Evolutionary conservation across 208 protist genomes (phyloP).

Genomic region (Leishmania lainsoni): DNA sequence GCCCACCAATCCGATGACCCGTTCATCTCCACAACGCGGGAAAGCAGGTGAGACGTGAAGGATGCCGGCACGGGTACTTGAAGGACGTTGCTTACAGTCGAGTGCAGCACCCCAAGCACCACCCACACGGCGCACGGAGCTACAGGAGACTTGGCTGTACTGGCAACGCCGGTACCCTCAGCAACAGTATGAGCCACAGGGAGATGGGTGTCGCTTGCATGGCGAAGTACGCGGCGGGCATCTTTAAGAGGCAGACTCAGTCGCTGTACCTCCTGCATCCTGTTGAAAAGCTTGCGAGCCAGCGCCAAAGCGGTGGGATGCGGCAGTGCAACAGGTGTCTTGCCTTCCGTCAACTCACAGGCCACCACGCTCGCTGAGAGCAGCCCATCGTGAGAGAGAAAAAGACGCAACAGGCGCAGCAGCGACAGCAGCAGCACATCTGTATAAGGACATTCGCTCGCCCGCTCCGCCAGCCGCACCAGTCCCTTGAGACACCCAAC

Average conservation of each 20-base stretch:
- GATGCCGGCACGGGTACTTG: conserved; percentile 57
- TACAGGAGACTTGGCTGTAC: not conserved
- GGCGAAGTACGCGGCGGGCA: conserved; percentile 13
- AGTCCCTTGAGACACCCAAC: conserved; percentile 18
- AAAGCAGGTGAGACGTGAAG: conserved; percentile 46
- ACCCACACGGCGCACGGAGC: conserved; percentile 16
- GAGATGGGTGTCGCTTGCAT: not conserved
- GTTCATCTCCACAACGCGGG: conserved; percentile 19
- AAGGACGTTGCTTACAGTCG: conserved; percentile 28
- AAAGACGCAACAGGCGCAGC: conserved; percentile 16
- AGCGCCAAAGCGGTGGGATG: conserved; percentile 7
- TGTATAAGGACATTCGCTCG: conserved; percentile 13
- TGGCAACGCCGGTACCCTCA: not conserved
- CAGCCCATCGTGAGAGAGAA: conserved; percentile 17
- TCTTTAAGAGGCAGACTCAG: conserved; percentile 22
- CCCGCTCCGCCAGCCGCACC: conserved; percentile 14
- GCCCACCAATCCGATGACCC: conserved; percentile 37
- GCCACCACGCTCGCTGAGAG: conserved; percentile 7
- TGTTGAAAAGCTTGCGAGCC: conserved; percentile 24
- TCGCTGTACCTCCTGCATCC: conserved; percentile 28
- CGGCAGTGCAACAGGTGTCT: not conserved
- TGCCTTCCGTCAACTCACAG: not conserved
- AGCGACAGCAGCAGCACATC: conserved; percentile 14
- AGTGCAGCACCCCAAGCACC: conserved; percentile 45
- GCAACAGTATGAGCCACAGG: not conserved